Percentiles rank a stretch among this genome's conserved stretches.
These are phyloP conservation scores for Aspergillus olivimuriae DNA, from an alignment of 495 filamentous ascomycete species.

Conservation along the genomic window DNA sequence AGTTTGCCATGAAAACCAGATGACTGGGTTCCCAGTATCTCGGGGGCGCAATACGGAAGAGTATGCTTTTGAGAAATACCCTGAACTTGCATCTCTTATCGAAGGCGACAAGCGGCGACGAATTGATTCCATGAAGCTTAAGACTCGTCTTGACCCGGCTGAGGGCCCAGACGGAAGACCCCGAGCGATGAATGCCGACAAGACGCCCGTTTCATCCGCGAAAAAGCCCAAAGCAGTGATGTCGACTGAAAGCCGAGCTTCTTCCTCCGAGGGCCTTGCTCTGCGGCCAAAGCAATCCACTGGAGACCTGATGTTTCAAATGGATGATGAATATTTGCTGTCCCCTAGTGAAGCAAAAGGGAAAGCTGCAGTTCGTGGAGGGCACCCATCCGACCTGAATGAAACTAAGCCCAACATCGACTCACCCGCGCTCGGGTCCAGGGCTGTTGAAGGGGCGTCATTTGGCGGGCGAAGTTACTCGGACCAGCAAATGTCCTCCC, in stretches of 20 bases:
- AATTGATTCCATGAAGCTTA: conserved; percentile 54
- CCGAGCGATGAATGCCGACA: conserved; percentile 43
- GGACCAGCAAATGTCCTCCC: conserved; percentile 31
- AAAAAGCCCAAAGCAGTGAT: conserved; percentile 47
- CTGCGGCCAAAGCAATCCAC: conserved; percentile 59
- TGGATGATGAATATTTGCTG: conserved; percentile 69
- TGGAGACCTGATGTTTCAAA: conserved; percentile 84
- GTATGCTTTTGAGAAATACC: conserved; percentile 65
- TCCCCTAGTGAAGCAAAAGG: conserved; percentile 26
- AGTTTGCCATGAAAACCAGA: conserved; percentile 75
- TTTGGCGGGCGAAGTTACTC: conserved; percentile 24
- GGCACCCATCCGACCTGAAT: conserved; percentile 6
- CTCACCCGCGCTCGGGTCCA: conserved; percentile 24
- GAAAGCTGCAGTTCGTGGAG: conserved; percentile 23
- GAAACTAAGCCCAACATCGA: conserved; percentile 21
- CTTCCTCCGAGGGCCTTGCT: conserved; percentile 42
- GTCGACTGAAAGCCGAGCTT: conserved; percentile 38
- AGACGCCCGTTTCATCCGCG: conserved; percentile 46
- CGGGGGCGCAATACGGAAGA: conserved; percentile 67
- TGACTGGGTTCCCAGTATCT: conserved; percentile 65
- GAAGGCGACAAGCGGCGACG: conserved; percentile 48
- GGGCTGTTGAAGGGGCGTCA: conserved; percentile 24
- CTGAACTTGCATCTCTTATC: conserved; percentile 48
- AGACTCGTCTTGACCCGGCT: conserved; percentile 51
- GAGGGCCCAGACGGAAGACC: conserved; percentile 44